These are phyloP conservation scores for Didymella segeticola DNA, from an alignment of 2,329 filamentous ascomycete species.

Conservation along the genomic window DNA sequence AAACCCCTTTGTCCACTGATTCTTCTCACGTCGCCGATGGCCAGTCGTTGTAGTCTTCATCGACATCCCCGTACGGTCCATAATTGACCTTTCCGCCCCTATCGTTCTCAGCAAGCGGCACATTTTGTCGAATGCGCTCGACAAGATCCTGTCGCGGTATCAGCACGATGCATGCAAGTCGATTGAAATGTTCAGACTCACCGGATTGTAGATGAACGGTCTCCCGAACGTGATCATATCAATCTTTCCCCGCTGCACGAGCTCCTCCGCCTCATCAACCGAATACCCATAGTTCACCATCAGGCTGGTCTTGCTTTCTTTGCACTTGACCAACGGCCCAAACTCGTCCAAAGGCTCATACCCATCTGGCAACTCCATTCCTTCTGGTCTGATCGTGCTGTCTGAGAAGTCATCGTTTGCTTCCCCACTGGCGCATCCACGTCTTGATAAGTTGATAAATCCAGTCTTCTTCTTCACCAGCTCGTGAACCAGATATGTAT, in stretches of 20 bases:
- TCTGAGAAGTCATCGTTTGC: constrained; percentile 11
- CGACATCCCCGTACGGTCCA: constrained; percentile 26
- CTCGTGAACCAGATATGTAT: constrained; percentile 12
- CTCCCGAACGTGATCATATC: constrained; percentile 31
- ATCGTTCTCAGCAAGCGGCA: constrained; percentile 27
- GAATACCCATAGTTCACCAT: constrained; percentile 37
- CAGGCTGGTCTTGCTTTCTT: constrained; percentile 30
- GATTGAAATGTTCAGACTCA: background rate
- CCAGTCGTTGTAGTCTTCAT: constrained; percentile 10
- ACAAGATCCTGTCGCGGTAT: constrained; percentile 15
- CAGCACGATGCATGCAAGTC: background rate
- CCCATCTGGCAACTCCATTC: constrained; percentile 17
- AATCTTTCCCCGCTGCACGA: constrained; percentile 23
- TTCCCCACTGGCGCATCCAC: constrained; percentile 3
- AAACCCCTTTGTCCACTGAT: background rate
- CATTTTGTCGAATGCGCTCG: constrained; percentile 18
- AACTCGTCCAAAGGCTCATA: constrained; percentile 32
- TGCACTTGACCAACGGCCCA: constrained; percentile 33
- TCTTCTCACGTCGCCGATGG: background rate
- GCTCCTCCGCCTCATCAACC: constrained; percentile 27
- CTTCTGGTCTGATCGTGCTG: background rate
- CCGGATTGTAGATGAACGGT: constrained; percentile 33
- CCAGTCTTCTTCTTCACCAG: constrained; percentile 7
- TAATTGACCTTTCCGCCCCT: constrained; percentile 32
- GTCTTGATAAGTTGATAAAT: constrained; percentile 10